These are phyloP conservation scores for Ruellia speciosa DNA, from an alignment of 305 asterid species.

Conservation along the genomic window DNA sequence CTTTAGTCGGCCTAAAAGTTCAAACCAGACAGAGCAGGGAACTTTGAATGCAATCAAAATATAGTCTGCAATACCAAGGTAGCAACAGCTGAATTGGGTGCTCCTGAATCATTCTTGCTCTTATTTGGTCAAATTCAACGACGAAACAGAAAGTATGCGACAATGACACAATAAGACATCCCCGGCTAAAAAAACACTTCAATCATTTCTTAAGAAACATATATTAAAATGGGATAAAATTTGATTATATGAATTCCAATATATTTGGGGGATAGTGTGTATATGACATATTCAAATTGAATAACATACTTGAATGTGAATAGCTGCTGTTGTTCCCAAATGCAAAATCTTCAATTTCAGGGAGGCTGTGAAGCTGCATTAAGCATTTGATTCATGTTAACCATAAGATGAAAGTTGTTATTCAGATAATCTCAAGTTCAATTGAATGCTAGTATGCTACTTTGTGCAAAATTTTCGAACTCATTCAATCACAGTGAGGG, in stretches of 20 bases:
- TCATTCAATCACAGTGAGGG: conserved; percentile 2
- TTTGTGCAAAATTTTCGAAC: background rate
- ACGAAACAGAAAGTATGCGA: too few relatives aligned
- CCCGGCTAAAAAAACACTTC: too few relatives aligned
- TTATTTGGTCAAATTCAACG: too few relatives aligned
- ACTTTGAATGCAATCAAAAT: background rate
- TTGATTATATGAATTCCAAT: background rate
- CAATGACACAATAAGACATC: too few relatives aligned
- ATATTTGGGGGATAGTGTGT: background rate
- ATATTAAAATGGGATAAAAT: too few relatives aligned
- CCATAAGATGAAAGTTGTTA: conserved; percentile 10
- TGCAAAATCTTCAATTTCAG: conserved; percentile 88
- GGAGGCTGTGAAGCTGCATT: conserved; percentile 39
- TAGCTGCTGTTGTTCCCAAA: conserved; percentile 35
- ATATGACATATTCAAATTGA: conserved; percentile 7
- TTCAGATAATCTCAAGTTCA: background rate
- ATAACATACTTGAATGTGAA: conserved; percentile 47
- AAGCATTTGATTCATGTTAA: conserved; percentile 9
- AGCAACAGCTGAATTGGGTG: background rate
- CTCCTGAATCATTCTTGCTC: too few relatives aligned
- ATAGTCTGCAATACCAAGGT: background rate
- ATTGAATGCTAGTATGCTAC: background rate
- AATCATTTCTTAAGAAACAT: too few relatives aligned
- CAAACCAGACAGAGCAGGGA: background rate
- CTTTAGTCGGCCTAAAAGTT: background rate